Evolutionary conservation across 139 green algal genomes (phyloP).

Genomic region (Pseudopediastrum boryanum): DNA sequence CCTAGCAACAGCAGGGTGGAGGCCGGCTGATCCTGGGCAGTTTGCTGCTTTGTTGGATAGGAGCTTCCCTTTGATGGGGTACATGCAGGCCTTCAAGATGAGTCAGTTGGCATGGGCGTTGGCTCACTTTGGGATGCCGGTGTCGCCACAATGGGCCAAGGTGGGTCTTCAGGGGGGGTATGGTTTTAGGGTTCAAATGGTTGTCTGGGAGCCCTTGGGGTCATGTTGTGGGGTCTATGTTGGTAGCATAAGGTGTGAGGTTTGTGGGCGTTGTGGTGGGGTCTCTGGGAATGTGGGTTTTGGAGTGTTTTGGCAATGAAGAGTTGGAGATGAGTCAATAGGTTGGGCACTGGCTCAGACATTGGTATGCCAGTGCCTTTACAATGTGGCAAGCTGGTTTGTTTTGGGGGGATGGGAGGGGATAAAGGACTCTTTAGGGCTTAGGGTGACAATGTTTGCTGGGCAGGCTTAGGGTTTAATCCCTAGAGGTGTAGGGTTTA

Average conservation of each 20-base stretch:
- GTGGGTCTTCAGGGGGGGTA: not conserved
- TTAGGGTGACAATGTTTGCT: too few relatives aligned
- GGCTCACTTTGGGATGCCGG: conserved; percentile 33
- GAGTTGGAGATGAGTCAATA: not conserved
- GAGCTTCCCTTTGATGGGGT: conserved; percentile 4
- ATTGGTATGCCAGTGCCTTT: too few relatives aligned
- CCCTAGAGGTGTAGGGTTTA: too few relatives aligned
- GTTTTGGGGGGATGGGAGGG: too few relatives aligned
- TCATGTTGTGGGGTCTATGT: not conserved
- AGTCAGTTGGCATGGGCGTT: conserved; percentile 32
- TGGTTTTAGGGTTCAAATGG: not conserved
- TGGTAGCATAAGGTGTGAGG: not conserved
- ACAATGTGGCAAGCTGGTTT: too few relatives aligned
- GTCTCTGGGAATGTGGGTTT: too few relatives aligned
- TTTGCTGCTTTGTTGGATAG: conserved; percentile 7
- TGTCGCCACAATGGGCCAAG: conserved; percentile 28
- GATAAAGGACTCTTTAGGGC: too few relatives aligned
- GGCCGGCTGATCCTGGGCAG: conserved; percentile 15
- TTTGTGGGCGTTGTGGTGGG: not conserved
- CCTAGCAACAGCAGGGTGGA: conserved; percentile 27
- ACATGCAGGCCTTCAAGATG: conserved; percentile 11
- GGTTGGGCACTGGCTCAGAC: not conserved
- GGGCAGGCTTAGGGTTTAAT: too few relatives aligned
- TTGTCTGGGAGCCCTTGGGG: not conserved
- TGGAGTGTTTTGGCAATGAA: not conserved